Conservation (phyloP, 2,329 filamentous ascomycete genomes). For the Talaromyces sp. region DNA sequence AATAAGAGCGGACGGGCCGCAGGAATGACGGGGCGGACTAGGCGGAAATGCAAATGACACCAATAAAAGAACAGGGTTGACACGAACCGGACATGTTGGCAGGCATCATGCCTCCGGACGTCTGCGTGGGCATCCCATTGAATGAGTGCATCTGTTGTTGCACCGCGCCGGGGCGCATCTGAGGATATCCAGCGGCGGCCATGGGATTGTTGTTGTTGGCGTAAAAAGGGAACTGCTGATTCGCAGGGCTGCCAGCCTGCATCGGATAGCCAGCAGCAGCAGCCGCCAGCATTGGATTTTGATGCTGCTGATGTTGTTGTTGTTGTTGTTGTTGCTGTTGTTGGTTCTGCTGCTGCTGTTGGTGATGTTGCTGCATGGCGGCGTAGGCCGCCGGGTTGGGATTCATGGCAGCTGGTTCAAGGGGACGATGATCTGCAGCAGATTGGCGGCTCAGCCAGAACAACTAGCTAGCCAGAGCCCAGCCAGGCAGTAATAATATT, state of each 20-base stretch:
- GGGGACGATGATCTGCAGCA: not conserved
- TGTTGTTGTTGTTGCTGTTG: too few relatives aligned
- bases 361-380: constrained; percentile 13
- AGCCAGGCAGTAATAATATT: not conserved
- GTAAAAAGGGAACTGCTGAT: constrained; percentile 29
- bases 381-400: constrained; percentile 24
- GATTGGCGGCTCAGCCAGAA: not conserved
- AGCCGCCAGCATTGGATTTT: constrained; percentile 12
- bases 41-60: not conserved
- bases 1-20: not conserved
- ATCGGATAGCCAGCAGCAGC: constrained; percentile 27
- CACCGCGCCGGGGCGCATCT: constrained; percentile 7
- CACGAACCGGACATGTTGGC: constrained; percentile 22
- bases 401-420: constrained; percentile 18
- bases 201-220: constrained; percentile 23
- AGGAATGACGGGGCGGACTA: not conserved
- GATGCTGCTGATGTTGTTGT: not conserved
- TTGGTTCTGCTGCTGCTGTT: not conserved
- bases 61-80: not conserved
- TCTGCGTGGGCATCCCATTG: constrained; percentile 28
- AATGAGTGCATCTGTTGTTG: constrained; percentile 24
- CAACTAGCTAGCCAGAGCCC: not conserved
- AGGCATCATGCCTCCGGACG: constrained; percentile 33
- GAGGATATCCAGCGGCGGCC: constrained; percentile 14
- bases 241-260: constrained; percentile 19